Evolutionary conservation across 441 rosid genomes (phyloP), one percentile per base, ranked within the genome.

Genomic region (Erodium chrysanthum): DNA sequence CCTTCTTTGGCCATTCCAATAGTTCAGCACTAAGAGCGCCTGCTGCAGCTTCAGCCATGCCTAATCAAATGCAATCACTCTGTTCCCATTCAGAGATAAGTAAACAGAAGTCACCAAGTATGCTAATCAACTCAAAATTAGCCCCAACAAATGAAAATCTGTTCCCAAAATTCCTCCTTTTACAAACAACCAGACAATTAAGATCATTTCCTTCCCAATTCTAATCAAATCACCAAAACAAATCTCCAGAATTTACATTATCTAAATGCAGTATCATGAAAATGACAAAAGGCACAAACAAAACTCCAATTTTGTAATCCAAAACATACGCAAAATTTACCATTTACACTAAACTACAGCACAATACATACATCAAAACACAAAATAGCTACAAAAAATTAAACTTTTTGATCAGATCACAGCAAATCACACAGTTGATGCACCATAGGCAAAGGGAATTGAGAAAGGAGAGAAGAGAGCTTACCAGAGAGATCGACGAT

Each of bases 1-100:
- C 97, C 69, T 88, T 91, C 88, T 81, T 94, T 12, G 96, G 88
- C 93, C 96, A 91, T 65, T 91, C 96, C 80, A 83, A 54, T 70
- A 91, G 70, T 71, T 86, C 97, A 27, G 85, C 75, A 67, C 78
- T 82, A 15, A 84, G 71, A 77, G 76, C 46, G 9, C 46, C 46
- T 73, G 65, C 35, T 76, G 68, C 79, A 74, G 78, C 77, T 52
- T 78, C 92, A 7, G 92, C 88, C 90, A 87, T 85, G 25, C 22
- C 73, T 68, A 50, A 17, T 59, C 4, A 12, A 0, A 21, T 21
- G 10, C 37, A 12, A 29, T 61, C 0, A 15, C 64, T 78, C 74
- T 69, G 27, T 40, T 18, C 2, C 59, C 66, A 37, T 58, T 2
- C 40, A 73, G 25, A 0, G 12, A 0, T 0, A 14, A 25, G 65